Base-by-base conservation (phyloP, 768 basidiomycete genomes). In the Lactifluus volemus region DNA sequence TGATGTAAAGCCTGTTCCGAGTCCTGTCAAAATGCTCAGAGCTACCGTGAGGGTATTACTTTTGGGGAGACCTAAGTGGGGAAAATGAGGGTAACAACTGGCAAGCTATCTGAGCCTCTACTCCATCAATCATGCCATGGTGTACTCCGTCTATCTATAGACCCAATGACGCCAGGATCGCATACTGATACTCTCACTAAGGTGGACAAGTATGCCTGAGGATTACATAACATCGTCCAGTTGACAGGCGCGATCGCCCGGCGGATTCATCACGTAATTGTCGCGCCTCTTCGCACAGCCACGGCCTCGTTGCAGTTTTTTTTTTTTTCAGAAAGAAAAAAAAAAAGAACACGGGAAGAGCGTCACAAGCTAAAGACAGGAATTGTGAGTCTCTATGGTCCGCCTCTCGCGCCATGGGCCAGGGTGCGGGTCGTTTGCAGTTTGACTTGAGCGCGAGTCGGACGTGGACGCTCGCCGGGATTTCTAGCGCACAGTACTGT, bases 401-500 rank as follows among this genome's bases (percentile, higher is more conserved):
- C 76, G 85, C 52, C 84, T 92, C 72, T 82, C 73, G 81, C 19
- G 84, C 85, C 0, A 78, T 92, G 51, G 77, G 79, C 29, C 85
- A 84, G 65, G 89, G 89, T 1, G 86, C 89, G 41, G 84, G 85
- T 65, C 77, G 92, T 25, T 78, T 93, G 65, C 84, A 89, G 63
- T 78, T 81, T 48, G 88, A 90, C 74, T 72, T 93, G 55, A 81
- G 86, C 59, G 84, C 87, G n/a, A n/a, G n/a, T n/a, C n/a, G n/a
- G 15, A 92, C 92, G 89, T 75, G 82, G 56, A 83, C 82, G 34
- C 84, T 94, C 64, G 86, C 89, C 14, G 88, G 86, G 1, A 77
- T 85, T 52, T 87, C 90, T 70, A 88, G 86, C 21, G 86, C 90
- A 56, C 92, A 91, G n/a, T n/a, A n/a, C n/a, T n/a, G 90, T 91